Evolutionary conservation across 2,329 filamentous ascomycete genomes (phyloP).

Genomic region (Metarhizium album): DNA sequence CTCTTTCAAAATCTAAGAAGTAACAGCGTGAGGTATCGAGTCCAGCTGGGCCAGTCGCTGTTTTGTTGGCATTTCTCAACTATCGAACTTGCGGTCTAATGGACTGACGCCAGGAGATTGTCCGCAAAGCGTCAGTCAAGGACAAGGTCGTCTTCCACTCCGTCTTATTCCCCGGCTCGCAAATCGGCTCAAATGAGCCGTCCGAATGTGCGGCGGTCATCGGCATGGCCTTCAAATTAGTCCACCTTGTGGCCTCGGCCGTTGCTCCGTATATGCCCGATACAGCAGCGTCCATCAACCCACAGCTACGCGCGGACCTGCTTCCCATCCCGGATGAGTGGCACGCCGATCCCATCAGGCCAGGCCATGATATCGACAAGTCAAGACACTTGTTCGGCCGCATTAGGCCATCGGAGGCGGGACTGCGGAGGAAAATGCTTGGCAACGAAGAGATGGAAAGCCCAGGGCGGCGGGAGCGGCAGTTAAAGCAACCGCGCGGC

Average conservation of each 20-base stretch:
- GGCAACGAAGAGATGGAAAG: conserved; percentile 43
- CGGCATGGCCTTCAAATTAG: conserved; percentile 61
- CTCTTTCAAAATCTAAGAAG: too few relatives aligned
- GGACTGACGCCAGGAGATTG: too few relatives aligned
- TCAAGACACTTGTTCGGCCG: conserved; percentile 61
- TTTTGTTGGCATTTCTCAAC: too few relatives aligned
- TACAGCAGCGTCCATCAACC: conserved; percentile 56
- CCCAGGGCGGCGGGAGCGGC: too few relatives aligned
- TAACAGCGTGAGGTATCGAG: too few relatives aligned
- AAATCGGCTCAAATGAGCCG: conserved; percentile 56
- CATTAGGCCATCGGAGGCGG: conserved; percentile 64
- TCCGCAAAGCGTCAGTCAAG: too few relatives aligned
- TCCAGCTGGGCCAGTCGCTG: too few relatives aligned
- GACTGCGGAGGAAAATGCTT: conserved; percentile 65
- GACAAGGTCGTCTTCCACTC: conserved; percentile 58
- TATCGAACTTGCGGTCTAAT: too few relatives aligned
- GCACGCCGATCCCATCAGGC: conserved; percentile 42
- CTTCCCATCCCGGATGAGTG: conserved; percentile 52
- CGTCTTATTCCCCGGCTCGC: conserved; percentile 70
- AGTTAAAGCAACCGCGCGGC: too few relatives aligned
- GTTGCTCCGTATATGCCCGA: conserved; percentile 67
- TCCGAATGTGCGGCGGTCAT: conserved; percentile 38
- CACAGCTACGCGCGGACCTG: conserved; percentile 51
- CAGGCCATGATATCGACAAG: conserved; percentile 65
- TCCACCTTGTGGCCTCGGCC: conserved; percentile 63